These are phyloP conservation scores for Colletotrichum caudatum DNA, from an alignment of 2,329 filamentous ascomycete species.

Conservation along the genomic window DNA sequence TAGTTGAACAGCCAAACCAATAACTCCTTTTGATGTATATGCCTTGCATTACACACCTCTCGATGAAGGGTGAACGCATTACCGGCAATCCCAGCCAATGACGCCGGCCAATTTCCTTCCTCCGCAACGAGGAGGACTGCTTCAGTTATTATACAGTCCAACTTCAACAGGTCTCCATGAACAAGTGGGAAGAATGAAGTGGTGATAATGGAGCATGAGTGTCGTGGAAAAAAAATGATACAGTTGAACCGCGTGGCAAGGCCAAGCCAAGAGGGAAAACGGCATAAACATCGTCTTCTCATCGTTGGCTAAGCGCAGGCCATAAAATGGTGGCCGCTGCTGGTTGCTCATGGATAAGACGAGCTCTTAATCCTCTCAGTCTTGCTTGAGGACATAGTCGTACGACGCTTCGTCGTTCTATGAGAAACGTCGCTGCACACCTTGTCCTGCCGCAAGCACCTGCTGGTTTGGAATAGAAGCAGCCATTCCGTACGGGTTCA, in stretches of 20 bases:
- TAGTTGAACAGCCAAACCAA: slow-evolving; percentile 51
- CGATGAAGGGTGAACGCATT: slow-evolving; percentile 31
- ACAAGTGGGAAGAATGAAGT: slow-evolving; percentile 18
- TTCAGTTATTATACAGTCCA: slow-evolving; percentile 26
- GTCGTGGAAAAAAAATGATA: slow-evolving; percentile 40
- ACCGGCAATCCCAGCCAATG: slow-evolving; percentile 37
- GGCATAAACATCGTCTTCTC: background rate
- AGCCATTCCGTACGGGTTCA: slow-evolving; percentile 71
- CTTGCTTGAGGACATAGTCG: background rate
- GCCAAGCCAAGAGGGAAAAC: background rate
- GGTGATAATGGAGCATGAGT: slow-evolving; percentile 19
- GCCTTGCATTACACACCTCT: slow-evolving; percentile 47
- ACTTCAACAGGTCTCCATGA: slow-evolving; percentile 9
- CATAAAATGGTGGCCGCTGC: background rate
- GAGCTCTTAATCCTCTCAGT: background rate
- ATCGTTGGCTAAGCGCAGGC: background rate
- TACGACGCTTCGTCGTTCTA: slow-evolving; percentile 52
- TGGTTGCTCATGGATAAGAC: background rate
- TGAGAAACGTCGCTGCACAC: slow-evolving; percentile 68
- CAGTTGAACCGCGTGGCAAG: slow-evolving; percentile 24
- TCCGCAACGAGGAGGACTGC: slow-evolving; percentile 24
- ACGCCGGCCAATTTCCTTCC: slow-evolving; percentile 31
- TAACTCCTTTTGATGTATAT: slow-evolving; percentile 60
- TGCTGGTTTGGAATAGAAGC: slow-evolving; percentile 64
- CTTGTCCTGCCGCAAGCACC: slow-evolving; percentile 66